Conservation (phyloP, 768 basidiomycete genomes). For the Boletus pseudopeckii region DNA sequence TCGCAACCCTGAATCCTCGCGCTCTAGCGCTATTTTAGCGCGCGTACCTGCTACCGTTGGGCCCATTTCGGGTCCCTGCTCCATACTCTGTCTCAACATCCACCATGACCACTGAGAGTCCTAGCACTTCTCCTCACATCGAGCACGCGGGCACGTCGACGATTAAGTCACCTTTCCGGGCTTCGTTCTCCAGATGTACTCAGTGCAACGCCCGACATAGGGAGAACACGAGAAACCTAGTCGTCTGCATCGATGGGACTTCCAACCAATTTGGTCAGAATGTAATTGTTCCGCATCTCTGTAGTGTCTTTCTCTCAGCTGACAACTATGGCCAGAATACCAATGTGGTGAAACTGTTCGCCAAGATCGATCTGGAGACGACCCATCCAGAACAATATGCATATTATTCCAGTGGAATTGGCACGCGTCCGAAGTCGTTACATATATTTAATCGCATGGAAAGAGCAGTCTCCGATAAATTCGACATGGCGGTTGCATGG, state of each 20-base stretch:
- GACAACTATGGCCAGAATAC: conserved; percentile 30
- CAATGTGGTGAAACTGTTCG: conserved; percentile 38
- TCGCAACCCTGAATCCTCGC: background rate
- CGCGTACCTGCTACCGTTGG: background rate
- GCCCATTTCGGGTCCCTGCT: background rate
- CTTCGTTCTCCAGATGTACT: conserved; percentile 3
- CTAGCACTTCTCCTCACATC: background rate
- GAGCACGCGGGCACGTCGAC: background rate
- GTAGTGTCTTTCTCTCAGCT: background rate
- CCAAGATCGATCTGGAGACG: conserved; percentile 23
- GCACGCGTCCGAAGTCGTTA: conserved; percentile 31
- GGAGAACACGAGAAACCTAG: conserved; percentile 17
- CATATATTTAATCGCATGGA: conserved; percentile 22
- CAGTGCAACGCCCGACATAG: conserved; percentile 13
- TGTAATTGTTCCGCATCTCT: background rate
- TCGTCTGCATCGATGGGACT: conserved; percentile 25
- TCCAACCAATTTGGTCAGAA: conserved; percentile 24
- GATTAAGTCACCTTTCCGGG: background rate
- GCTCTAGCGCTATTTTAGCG: conserved; percentile 4
- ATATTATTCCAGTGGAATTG: conserved; percentile 39
- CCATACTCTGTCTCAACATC: background rate
- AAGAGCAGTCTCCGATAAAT: conserved; percentile 19
- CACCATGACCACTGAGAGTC: background rate
- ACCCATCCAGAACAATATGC: conserved; percentile 24
- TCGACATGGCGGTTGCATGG: conserved; percentile 40